Evolutionary conservation across 2,329 filamentous ascomycete species (phyloP).

Genomic region (Helotiales sp.): DNA sequence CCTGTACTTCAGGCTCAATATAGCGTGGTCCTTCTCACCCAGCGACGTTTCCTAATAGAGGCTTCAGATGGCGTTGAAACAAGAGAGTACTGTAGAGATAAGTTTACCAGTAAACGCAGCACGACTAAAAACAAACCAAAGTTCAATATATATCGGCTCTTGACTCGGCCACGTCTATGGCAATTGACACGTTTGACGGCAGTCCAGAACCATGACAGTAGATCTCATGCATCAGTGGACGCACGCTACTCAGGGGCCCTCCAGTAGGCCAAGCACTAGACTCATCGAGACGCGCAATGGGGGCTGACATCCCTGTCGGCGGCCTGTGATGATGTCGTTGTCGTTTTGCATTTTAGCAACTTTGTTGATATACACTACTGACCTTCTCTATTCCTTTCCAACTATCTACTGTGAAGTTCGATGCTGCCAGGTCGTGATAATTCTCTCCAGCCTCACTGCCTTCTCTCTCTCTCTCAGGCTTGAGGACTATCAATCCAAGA

Average conservation of each 20-base stretch:
- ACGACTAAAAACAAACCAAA: background rate
- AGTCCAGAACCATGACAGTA: slow-evolving; percentile 10
- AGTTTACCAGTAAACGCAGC: background rate
- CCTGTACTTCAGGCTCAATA: background rate
- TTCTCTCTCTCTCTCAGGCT: background rate
- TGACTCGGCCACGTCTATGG: background rate
- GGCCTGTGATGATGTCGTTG: slow-evolving; percentile 28
- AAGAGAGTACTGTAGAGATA: background rate
- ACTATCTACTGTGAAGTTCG: background rate
- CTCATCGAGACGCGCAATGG: slow-evolving; percentile 25
- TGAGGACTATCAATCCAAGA: slow-evolving; percentile 20
- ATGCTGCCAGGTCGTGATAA: background rate
- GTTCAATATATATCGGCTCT: background rate
- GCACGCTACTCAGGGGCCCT: background rate
- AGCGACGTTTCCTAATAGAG: background rate
- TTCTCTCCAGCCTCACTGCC: background rate
- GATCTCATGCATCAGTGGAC: slow-evolving; percentile 26
- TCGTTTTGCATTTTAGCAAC: slow-evolving; percentile 9
- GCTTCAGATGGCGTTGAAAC: slow-evolving; percentile 7
- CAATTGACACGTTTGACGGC: background rate
- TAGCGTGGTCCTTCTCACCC: too few relatives aligned
- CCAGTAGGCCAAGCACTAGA: background rate
- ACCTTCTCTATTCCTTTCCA: slow-evolving; percentile 1
- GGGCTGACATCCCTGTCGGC: background rate
- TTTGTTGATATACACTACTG: slow-evolving; percentile 25